Evolutionary conservation across 148 eudicot genomes (phyloP).

Genomic region (Beta vulgaris): DNA sequence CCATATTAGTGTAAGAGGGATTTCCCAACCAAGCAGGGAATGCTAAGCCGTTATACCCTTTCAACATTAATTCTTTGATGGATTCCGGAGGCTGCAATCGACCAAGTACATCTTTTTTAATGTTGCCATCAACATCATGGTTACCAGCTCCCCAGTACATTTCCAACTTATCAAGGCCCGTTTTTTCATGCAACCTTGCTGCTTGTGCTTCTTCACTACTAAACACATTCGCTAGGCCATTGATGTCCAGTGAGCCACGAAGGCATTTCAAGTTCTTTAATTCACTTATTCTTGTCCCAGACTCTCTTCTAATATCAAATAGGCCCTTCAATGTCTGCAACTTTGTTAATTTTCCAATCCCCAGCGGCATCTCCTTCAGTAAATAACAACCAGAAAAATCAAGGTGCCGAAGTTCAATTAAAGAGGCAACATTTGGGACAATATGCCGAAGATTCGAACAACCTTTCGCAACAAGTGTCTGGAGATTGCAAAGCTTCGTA

Average conservation of each 20-base stretch:
- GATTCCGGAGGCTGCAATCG: neutral
- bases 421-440: neutral
- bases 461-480: neutral
- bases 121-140: neutral
- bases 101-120: neutral
- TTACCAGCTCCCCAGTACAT: neutral
- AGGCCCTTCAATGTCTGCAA: neutral
- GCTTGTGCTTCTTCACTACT: neutral
- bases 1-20: neutral
- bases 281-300: neutral
- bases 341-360: constrained; percentile 14
- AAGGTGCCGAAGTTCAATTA: constrained; percentile 9
- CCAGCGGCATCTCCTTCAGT: neutral
- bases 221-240: neutral
- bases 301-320: neutral
- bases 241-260: neutral
- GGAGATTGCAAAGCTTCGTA: neutral
- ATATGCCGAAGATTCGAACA: neutral
- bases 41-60: neutral
- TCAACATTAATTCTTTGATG: neutral
- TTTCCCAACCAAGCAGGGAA: neutral
- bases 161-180: neutral
- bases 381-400: neutral
- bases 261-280: neutral
- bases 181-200: neutral